These are phyloP conservation scores for Diplocarpon rosae DNA, from an alignment of 2,329 filamentous ascomycete genomes.

Conservation along the genomic window DNA sequence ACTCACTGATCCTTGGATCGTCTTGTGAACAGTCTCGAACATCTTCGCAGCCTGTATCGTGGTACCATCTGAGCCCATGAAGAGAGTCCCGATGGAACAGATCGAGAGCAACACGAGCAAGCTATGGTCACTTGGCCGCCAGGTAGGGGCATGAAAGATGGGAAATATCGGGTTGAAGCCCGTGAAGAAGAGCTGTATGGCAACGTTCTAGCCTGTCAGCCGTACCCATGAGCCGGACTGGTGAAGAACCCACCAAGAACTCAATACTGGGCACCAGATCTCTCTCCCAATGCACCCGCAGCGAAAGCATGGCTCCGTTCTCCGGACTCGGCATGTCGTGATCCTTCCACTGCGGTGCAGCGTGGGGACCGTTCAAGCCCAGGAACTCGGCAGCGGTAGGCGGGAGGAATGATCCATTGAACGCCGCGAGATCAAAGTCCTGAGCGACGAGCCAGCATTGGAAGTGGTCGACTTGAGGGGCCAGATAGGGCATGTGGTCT, in stretches of 20 bases:
- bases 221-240: neutral
- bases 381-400: constrained; percentile 3
- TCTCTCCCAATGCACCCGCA: neutral
- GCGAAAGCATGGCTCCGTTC: neutral
- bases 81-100: constrained; percentile 11
- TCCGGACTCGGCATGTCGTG: constrained; percentile 4
- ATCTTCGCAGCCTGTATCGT: constrained; percentile 8
- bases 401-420: neutral
- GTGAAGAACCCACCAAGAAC: neutral
- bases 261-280: neutral
- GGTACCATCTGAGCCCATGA: constrained; percentile 4
- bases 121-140: constrained; percentile 7
- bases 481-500: neutral
- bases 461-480: constrained; percentile 1
- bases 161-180: constrained; percentile 14
- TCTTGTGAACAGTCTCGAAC: constrained; percentile 12
- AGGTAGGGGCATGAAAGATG: constrained; percentile 12
- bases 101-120: constrained; percentile 12
- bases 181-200: constrained; percentile 6
- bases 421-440: constrained; percentile 2
- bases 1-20: constrained; percentile 7
- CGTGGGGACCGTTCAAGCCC: neutral
- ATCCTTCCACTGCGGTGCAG: constrained; percentile 1
- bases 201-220: neutral
- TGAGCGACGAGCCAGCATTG: neutral